phyloP scores from a whole-genome alignment of 805 yeast genomes.

The Kluyveromyces nonfermentans region DNA sequence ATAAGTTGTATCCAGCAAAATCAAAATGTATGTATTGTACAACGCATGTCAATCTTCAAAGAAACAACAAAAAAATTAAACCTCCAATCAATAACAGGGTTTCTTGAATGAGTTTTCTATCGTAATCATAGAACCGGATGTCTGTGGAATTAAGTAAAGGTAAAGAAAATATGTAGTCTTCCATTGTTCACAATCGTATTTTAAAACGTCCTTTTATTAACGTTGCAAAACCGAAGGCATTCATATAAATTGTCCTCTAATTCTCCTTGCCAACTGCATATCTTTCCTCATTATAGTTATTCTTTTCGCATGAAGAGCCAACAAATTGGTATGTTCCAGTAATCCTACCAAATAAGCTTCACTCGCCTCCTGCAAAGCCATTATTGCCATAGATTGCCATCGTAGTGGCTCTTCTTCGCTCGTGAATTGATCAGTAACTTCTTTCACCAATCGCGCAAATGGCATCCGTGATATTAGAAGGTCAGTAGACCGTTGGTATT shows the following conservation, averaged over 20 bases:
- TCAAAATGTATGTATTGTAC: not conserved
- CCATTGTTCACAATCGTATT: not conserved
- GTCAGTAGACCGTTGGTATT: slow-evolving; percentile 60
- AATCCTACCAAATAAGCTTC: slow-evolving; percentile 69
- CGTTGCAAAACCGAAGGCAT: not conserved
- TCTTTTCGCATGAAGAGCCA: slow-evolving; percentile 73
- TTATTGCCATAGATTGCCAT: slow-evolving; percentile 72
- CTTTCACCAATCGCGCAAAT: slow-evolving; percentile 67
- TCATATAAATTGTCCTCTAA: slow-evolving; percentile 43
- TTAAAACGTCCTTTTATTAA: not conserved
- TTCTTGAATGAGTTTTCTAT: not conserved
- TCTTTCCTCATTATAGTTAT: slow-evolving; percentile 84
- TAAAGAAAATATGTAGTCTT: too few relatives aligned
- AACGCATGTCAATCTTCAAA: too few relatives aligned
- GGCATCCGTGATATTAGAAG: slow-evolving; percentile 62
- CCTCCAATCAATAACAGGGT: not conserved
- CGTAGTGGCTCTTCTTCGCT: slow-evolving; percentile 46
- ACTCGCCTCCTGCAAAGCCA: slow-evolving; percentile 74
- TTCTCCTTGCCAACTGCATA: slow-evolving; percentile 69
- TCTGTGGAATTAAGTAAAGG: not conserved
- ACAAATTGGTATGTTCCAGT: slow-evolving; percentile 65
- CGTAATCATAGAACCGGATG: not conserved
- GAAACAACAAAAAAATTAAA: too few relatives aligned
- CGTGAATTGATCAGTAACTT: slow-evolving; percentile 48
- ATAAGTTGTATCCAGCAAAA: too few relatives aligned